Conservation (phyloP, 2,329 filamentous ascomycete genomes). For the Trichoderma sp. region DNA sequence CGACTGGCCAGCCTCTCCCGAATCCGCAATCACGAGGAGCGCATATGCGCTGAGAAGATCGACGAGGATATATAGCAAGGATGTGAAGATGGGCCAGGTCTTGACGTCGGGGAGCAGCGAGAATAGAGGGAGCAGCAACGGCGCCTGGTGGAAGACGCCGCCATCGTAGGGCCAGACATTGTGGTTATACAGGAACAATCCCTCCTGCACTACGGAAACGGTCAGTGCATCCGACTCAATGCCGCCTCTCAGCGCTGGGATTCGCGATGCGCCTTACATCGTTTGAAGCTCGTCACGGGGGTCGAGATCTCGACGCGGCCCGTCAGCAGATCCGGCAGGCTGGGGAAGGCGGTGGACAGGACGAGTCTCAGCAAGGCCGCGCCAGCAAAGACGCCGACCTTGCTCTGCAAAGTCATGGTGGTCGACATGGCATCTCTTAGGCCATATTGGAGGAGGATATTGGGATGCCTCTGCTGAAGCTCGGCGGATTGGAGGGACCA, state of each 20-base stretch:
- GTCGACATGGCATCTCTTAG: slow-evolving; percentile 35
- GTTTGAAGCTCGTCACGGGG: slow-evolving; percentile 95
- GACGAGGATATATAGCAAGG: slow-evolving; percentile 74
- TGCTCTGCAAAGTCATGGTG: slow-evolving; percentile 41
- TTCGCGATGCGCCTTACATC: slow-evolving; percentile 58
- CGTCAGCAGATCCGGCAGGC: slow-evolving; percentile 78
- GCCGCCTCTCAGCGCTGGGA: not conserved
- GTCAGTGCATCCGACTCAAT: not conserved
- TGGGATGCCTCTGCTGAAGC: not conserved
- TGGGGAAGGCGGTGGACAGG: slow-evolving; percentile 77
- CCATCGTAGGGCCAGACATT: slow-evolving; percentile 97
- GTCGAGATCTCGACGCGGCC: slow-evolving; percentile 95
- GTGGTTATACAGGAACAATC: slow-evolving; percentile 90
- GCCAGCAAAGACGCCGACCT: slow-evolving; percentile 62
- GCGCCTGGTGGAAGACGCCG: slow-evolving; percentile 78
- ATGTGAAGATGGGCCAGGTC: slow-evolving; percentile 67
- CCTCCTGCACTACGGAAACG: slow-evolving; percentile 76
- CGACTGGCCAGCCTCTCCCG: slow-evolving; percentile 72
- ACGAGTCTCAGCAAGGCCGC: slow-evolving; percentile 76
- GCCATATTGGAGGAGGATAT: slow-evolving; percentile 22
- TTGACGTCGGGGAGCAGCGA: slow-evolving; percentile 74
- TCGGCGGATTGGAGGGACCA: not conserved
- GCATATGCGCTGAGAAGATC: slow-evolving; percentile 82
- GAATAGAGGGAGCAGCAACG: slow-evolving; percentile 86
- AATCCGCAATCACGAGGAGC: slow-evolving; percentile 74